Evolutionary conservation across 805 yeast genomes (phyloP).

Genomic region (Lipomyces sp.): DNA sequence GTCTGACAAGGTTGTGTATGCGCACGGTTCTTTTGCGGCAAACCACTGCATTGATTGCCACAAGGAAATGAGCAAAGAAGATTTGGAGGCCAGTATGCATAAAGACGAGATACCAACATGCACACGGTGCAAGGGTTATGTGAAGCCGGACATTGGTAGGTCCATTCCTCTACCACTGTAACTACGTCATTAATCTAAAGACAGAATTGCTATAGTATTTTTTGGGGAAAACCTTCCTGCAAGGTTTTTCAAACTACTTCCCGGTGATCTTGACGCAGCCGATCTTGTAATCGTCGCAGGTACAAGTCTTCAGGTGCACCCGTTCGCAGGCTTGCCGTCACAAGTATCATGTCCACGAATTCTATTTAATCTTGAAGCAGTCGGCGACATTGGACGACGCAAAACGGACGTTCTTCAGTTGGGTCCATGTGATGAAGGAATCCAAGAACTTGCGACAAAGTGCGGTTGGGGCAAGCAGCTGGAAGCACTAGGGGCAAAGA

Average conservation of each 20-base stretch:
- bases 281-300: slow-evolving; percentile 88
- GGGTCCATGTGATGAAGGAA: slow-evolving; percentile 66
- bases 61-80: slow-evolving; percentile 46
- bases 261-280: slow-evolving; percentile 49
- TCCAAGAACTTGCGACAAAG: slow-evolving; percentile 48
- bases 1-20: slow-evolving; percentile 69
- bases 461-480: slow-evolving; percentile 56
- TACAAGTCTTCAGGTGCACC: slow-evolving; percentile 82
- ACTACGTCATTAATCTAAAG: neutral
- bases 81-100: slow-evolving; percentile 26
- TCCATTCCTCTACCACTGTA: neutral
- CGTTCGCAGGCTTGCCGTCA: slow-evolving; percentile 80
- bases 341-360: slow-evolving; percentile 53
- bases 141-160: slow-evolving; percentile 80
- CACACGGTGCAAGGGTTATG: slow-evolving; percentile 61
- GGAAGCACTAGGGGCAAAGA: slow-evolving; percentile 12
- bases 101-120: slow-evolving; percentile 47
- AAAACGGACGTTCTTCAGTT: slow-evolving; percentile 57
- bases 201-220: slow-evolving; percentile 44
- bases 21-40: slow-evolving; percentile 89
- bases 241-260: slow-evolving; percentile 68
- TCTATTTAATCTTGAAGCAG: slow-evolving; percentile 69
- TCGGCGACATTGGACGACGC: slow-evolving; percentile 64
- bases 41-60: slow-evolving; percentile 81
- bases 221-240: slow-evolving; percentile 86